phyloP scores from a whole-genome alignment of 2,329 filamentous ascomycete genomes.

The Colletotrichum coccodes region DNA sequence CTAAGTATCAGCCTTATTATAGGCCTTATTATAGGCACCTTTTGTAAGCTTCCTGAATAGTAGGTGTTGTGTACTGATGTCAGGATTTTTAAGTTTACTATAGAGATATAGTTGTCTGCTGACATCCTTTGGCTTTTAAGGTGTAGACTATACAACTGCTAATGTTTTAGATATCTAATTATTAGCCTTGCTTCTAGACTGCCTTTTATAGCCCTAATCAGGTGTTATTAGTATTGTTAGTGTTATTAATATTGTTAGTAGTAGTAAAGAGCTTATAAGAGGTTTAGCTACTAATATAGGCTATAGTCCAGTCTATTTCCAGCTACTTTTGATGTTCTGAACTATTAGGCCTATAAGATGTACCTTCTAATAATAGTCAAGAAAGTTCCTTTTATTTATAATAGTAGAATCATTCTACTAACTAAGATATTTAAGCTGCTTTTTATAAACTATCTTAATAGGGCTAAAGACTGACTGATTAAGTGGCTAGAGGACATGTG shows the following conservation, averaged over 20 bases:
- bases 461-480: background rate
- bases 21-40: too few relatives aligned
- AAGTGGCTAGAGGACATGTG: too few relatives aligned
- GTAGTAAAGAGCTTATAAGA: background rate
- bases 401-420: background rate
- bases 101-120: background rate
- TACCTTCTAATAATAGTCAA: background rate
- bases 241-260: background rate
- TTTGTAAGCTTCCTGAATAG: background rate
- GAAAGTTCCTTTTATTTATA: constrained; percentile 1
- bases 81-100: background rate
- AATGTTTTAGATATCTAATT: background rate
- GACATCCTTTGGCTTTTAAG: background rate
- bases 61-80: background rate
- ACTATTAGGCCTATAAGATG: background rate
- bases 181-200: background rate
- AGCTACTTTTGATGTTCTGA: background rate
- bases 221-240: background rate
- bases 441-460: background rate
- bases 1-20: background rate
- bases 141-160: background rate
- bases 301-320: background rate
- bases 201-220: too few relatives aligned
- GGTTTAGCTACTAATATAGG: background rate
- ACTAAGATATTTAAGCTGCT: background rate